phyloP scores from a whole-genome alignment of 805 yeast species.

The Zygoascus ofunaensis region DNA sequence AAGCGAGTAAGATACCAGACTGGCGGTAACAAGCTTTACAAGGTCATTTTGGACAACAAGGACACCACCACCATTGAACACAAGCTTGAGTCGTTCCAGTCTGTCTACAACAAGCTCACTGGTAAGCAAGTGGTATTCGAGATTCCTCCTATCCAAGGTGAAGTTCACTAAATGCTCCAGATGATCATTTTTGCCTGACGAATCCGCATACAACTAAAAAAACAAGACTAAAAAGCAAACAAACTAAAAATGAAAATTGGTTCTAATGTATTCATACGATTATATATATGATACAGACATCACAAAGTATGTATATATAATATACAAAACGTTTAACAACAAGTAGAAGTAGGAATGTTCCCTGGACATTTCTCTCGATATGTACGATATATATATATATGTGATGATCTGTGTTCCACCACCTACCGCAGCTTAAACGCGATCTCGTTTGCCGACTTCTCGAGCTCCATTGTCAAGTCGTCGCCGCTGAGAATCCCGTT shows the following conservation, averaged over 20 bases:
- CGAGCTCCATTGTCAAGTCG: constrained; percentile 10
- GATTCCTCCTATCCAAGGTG: constrained; percentile 48
- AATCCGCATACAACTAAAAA: neutral
- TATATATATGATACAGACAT: neutral
- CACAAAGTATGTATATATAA: neutral
- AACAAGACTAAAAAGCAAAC: neutral
- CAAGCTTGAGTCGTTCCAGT: constrained; percentile 99
- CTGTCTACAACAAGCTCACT: constrained; percentile 95
- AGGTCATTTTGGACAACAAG: constrained; percentile 95
- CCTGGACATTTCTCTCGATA: too few species aligned
- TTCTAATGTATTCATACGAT: neutral
- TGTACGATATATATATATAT: too few species aligned
- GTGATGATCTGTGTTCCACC: neutral
- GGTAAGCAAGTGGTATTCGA: constrained; percentile 99
- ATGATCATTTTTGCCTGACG: neutral
- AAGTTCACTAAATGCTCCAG: constrained; percentile 28
- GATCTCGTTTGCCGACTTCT: constrained; percentile 10
- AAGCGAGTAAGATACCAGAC: constrained; percentile 98
- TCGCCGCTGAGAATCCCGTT: constrained; percentile 11
- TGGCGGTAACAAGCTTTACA: constrained; percentile 98
- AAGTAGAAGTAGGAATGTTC: too few species aligned
- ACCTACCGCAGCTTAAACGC: constrained; percentile 10
- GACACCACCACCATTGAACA: constrained; percentile 94
- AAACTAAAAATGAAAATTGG: neutral
- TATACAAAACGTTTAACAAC: neutral